Conservation (phyloP, 331 rosid genomes). For the Rhamnella rubrinervis region DNA sequence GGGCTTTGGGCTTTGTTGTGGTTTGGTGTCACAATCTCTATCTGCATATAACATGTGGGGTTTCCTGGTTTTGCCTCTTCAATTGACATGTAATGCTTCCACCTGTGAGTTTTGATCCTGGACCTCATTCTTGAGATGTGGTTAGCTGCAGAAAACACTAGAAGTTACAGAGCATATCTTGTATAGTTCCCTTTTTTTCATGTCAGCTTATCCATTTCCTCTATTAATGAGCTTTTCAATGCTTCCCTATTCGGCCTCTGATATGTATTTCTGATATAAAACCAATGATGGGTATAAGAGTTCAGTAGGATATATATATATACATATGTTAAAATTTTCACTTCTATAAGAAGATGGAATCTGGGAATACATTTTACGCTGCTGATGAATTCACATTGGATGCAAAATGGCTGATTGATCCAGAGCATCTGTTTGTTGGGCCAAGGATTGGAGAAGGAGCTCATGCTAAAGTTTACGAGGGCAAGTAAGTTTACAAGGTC, state of each 20-base stretch:
- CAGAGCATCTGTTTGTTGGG: conserved; percentile 79
- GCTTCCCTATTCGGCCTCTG: conserved; percentile 37
- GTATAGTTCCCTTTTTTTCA: conserved; percentile 32
- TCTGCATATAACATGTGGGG: conserved; percentile 61
- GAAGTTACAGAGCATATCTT: conserved; percentile 50
- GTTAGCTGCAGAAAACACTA: conserved; percentile 37
- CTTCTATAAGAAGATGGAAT: conserved; percentile 60
- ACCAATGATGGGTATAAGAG: conserved; percentile 18
- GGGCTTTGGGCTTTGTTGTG: conserved; percentile 57
- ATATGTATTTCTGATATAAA: conserved; percentile 14
- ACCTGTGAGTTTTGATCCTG: conserved; percentile 57
- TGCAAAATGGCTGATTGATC: conserved; percentile 80
- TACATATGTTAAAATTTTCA: conserved; percentile 25
- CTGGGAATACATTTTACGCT: conserved; percentile 71
- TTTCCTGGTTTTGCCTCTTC: conserved; percentile 60
- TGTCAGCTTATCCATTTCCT: conserved; percentile 64
- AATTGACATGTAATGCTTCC: conserved; percentile 43
- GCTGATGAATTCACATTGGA: conserved; percentile 81
- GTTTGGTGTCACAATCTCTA: conserved; percentile 36
- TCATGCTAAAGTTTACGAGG: conserved; percentile 95
- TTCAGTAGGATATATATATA: conserved; percentile 30
- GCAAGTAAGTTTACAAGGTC: conserved; percentile 62
- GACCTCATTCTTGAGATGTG: conserved; percentile 57
- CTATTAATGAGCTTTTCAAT: conserved; percentile 27
- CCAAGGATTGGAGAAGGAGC: conserved; percentile 95